A percentile compares a stretch with the other conserved stretches of the same genome.
These are phyloP conservation scores for Salvia rosmarinus DNA, from an alignment of 257 asterid genomes.

Conservation along the genomic window DNA sequence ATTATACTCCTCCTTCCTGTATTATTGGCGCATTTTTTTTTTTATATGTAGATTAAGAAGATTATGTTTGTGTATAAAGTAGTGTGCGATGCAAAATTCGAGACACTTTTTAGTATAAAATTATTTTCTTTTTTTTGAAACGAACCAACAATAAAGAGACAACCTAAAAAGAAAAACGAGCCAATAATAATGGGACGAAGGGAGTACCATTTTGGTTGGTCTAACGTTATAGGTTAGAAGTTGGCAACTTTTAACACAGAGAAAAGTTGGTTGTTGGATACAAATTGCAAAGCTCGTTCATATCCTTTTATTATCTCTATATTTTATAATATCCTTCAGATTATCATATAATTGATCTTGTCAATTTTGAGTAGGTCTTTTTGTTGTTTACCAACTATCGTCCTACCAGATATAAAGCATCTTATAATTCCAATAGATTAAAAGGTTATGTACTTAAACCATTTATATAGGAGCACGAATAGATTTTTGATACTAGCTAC, in stretches of 20 bases:
- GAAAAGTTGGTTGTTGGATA: slow-evolving; percentile 7
- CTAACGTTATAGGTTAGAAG: slow-evolving; percentile 26
- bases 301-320: neutral
- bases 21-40: no score
- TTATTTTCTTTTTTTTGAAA: no score
- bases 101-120: no score
- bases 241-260: slow-evolving; percentile 16
- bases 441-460: slow-evolving; percentile 11
- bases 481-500: neutral
- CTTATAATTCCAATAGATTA: neutral
- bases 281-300: slow-evolving; percentile 1
- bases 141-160: no score
- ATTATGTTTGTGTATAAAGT: no score
- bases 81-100: no score
- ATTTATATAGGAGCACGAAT: neutral
- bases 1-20: no score
- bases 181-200: no score
- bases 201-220: slow-evolving; percentile 15
- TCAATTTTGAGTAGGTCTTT: neutral
- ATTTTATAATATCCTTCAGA: slow-evolving; percentile 10
- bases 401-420: neutral
- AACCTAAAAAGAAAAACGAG: no score
- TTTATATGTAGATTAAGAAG: no score
- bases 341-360: neutral
- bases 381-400: slow-evolving; percentile 17